These are phyloP conservation scores for Solanum gandarillasii DNA, from an alignment of 257 asterid genomes.

Conservation along the genomic window DNA sequence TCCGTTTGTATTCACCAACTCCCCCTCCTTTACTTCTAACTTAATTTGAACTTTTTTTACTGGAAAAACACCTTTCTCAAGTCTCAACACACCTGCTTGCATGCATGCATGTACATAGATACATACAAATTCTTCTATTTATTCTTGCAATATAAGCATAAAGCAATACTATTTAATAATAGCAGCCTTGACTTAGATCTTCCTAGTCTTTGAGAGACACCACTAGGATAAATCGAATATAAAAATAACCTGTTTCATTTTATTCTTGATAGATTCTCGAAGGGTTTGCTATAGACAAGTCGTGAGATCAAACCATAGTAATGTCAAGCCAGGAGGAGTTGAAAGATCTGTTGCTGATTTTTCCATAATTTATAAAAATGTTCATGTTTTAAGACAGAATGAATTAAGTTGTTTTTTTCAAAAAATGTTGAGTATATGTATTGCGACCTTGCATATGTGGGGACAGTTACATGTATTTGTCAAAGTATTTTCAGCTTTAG, in stretches of 20 bases:
- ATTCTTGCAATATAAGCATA: not conserved
- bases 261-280: not conserved
- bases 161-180: not conserved
- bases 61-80: not conserved
- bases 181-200: not conserved
- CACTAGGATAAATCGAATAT: not conserved
- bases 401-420: too few relatives aligned
- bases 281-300: not conserved
- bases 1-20: not conserved
- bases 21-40: not conserved
- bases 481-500: not conserved
- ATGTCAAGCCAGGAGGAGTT: not conserved
- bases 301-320: not conserved
- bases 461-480: too few relatives aligned
- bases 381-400: too few relatives aligned
- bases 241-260: too few relatives aligned
- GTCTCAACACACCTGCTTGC: not conserved
- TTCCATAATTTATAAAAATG: not conserved
- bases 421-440: too few relatives aligned
- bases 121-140: not conserved
- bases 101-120: not conserved
- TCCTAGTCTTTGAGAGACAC: not conserved
- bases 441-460: too few relatives aligned
- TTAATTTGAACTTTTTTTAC: too few relatives aligned
- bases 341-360: not conserved